phyloP scores from a whole-genome alignment of 257 asterid genomes.

The Paulownia fortunei region DNA sequence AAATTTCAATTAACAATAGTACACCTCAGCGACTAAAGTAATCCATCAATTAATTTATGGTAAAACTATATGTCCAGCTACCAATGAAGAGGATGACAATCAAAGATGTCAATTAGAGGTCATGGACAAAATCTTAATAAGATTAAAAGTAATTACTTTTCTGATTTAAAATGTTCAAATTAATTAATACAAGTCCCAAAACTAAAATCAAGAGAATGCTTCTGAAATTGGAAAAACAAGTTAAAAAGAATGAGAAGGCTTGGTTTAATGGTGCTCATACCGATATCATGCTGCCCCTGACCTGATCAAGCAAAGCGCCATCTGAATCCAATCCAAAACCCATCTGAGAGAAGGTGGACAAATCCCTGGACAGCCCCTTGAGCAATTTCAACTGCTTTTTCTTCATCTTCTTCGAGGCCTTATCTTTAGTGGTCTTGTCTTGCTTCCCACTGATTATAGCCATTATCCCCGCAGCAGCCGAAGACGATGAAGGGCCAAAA shows the following conservation, averaged over 20 bases:
- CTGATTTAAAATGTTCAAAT: background rate
- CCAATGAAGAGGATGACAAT: background rate
- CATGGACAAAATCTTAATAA: background rate
- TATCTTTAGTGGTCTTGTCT: slow-evolving; percentile 33
- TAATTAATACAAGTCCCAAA: background rate
- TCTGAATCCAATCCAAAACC: slow-evolving; percentile 54
- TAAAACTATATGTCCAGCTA: background rate
- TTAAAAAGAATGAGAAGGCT: background rate
- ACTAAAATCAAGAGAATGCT: background rate
- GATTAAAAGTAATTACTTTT: background rate
- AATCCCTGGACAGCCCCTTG: slow-evolving; percentile 61
- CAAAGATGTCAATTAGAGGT: background rate
- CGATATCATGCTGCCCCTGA: slow-evolving; percentile 55
- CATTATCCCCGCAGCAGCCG: background rate
- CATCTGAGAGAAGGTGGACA: slow-evolving; percentile 50
- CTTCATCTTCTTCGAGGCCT: slow-evolving; percentile 47
- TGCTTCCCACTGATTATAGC: slow-evolving; percentile 33
- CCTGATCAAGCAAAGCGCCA: slow-evolving; percentile 46
- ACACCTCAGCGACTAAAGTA: too few relatives aligned
- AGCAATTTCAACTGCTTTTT: slow-evolving; percentile 70
- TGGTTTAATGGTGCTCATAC: slow-evolving; percentile 41
- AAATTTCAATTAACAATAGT: too few relatives aligned
- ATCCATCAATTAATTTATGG: too few relatives aligned
- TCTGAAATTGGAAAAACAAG: too few relatives aligned
- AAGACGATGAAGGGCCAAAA: slow-evolving; percentile 19